Conservation (phyloP, 2,329 filamentous ascomycete species). For the Aspergillus sp. region DNA sequence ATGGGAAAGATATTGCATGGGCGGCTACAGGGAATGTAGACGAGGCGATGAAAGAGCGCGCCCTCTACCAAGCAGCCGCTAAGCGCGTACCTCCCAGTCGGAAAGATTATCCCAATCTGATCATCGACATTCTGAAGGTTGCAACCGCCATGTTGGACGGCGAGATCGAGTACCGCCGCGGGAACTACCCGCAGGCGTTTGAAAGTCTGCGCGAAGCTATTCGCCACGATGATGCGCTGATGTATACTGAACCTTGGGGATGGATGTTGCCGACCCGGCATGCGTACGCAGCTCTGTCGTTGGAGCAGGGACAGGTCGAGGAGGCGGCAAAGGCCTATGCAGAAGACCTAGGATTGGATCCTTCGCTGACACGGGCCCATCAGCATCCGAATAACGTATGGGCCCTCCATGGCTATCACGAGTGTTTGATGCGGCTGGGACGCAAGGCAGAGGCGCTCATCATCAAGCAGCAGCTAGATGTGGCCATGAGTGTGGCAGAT, state of each 20-base stretch:
- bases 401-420: constrained; percentile 69
- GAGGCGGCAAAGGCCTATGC: constrained; percentile 57
- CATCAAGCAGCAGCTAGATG: constrained; percentile 48
- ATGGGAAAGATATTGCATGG: constrained; percentile 64
- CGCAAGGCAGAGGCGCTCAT: constrained; percentile 45
- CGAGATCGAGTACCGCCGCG: constrained; percentile 66
- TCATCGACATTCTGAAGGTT: constrained; percentile 57
- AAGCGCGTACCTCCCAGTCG: constrained; percentile 56
- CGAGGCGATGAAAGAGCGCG: constrained; percentile 52
- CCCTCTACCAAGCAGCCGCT: constrained; percentile 51
- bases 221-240: constrained; percentile 58
- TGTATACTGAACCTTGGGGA: constrained; percentile 71
- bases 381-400: constrained; percentile 71
- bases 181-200: constrained; percentile 59
- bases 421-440: constrained; percentile 60
- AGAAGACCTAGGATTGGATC: constrained; percentile 58
- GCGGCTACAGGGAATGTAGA: constrained; percentile 56
- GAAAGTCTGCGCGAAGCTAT: constrained; percentile 56
- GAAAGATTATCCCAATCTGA: constrained; percentile 32
- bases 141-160: constrained; percentile 58
- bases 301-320: constrained; percentile 60
- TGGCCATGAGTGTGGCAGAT: constrained; percentile 56
- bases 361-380: constrained; percentile 58
- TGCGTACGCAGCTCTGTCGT: constrained; percentile 64
- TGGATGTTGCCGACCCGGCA: constrained; percentile 75